Conservation (phyloP, 2,329 filamentous ascomycete genomes). For the Knufia petricola region DNA sequence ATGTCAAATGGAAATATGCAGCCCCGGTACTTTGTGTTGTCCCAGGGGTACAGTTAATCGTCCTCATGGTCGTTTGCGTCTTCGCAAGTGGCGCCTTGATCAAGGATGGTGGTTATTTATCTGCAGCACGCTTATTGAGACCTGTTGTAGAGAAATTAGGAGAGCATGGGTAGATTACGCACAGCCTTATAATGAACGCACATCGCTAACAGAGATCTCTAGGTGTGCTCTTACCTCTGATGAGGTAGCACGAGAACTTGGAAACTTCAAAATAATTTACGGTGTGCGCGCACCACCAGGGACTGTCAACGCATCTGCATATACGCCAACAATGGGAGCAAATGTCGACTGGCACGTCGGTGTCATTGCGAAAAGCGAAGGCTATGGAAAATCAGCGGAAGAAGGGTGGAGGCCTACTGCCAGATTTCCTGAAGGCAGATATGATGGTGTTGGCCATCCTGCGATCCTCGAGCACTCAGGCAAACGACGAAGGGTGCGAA, state of each 20-base stretch:
- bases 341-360: conserved; percentile 14
- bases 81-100: conserved; percentile 22
- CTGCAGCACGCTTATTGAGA: conserved; percentile 17
- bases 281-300: conserved; percentile 16
- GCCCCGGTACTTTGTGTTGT: conserved; percentile 17
- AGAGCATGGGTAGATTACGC: conserved; percentile 12
- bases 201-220: too few relatives aligned
- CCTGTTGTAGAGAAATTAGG: conserved; percentile 21
- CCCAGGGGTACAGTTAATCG: conserved; percentile 16
- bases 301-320: not conserved
- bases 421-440: conserved; percentile 4
- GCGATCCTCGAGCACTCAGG: not conserved
- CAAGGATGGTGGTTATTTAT: conserved; percentile 18
- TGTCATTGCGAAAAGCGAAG: conserved; percentile 18
- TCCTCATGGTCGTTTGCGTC: conserved; percentile 17
- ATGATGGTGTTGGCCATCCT: conserved; percentile 5
- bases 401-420: conserved; percentile 7
- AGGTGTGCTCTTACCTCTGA: conserved; percentile 1
- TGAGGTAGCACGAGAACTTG: conserved; percentile 19
- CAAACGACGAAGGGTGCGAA: not conserved
- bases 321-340: not conserved
- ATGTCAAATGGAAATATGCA: conserved; percentile 52
- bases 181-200: too few relatives aligned
- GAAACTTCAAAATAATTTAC: conserved; percentile 18
- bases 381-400: conserved; percentile 9